These are phyloP conservation scores for Angomonas deanei DNA, from an alignment of 208 protist genomes.

Conservation along the genomic window DNA sequence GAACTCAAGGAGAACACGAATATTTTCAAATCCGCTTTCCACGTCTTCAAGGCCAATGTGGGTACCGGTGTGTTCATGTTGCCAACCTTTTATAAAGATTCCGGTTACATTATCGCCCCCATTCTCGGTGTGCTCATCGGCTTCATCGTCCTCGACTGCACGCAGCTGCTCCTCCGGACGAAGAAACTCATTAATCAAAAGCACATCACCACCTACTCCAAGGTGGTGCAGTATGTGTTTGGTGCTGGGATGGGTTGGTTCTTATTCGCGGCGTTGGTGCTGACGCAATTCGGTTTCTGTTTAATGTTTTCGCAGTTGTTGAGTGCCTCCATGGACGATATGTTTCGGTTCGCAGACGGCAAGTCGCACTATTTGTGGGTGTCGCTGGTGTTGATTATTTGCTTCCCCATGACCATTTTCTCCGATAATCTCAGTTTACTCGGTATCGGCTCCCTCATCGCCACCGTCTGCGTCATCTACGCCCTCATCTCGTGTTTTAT, in stretches of 20 bases:
- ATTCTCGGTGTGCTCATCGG: conserved; percentile 52
- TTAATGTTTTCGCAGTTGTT: conserved; percentile 76
- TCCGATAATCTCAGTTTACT: conserved; percentile 54
- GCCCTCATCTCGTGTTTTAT: conserved; percentile 37
- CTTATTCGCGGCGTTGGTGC: conserved; percentile 50
- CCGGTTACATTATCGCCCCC: conserved; percentile 48
- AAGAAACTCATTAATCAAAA: conserved; percentile 64
- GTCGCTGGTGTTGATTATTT: conserved; percentile 34
- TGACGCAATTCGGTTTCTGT: conserved; percentile 86
- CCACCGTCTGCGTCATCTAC: conserved; percentile 60
- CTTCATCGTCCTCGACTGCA: conserved; percentile 63
- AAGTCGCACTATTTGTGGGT: conserved; percentile 49
- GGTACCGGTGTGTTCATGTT: conserved; percentile 78
- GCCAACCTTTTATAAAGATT: conserved; percentile 69
- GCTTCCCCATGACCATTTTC: conserved; percentile 59
- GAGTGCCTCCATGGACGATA: conserved; percentile 38
- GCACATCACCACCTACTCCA: conserved; percentile 62
- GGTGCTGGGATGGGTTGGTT: conserved; percentile 48
- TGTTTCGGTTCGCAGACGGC: conserved; percentile 24
- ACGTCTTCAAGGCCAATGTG: conserved; percentile 89
- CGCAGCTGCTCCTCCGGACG: conserved; percentile 40
- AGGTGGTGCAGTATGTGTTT: conserved; percentile 54
- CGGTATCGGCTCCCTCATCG: conserved; percentile 49
- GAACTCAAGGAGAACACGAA: conserved; percentile 57
- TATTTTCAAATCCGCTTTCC: conserved; percentile 66